A percentile compares a stretch with the other conserved stretches of the same genome.
Evolutionary conservation across 208 protist species (phyloP).

Genomic region (Trypanosomatidae sp.): DNA sequence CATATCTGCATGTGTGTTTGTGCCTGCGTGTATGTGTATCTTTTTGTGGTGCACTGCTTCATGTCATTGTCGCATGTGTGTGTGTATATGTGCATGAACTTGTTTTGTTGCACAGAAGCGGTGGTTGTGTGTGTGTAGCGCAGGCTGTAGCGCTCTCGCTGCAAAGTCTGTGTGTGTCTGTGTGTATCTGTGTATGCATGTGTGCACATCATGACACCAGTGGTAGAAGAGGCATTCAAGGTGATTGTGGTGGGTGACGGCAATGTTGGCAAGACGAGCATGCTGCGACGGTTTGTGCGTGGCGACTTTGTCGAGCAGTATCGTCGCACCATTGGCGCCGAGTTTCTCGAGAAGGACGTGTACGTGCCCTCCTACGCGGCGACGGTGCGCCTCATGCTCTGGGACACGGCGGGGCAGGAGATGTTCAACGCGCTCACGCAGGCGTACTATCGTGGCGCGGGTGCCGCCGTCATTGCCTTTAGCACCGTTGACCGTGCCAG

Average conservation of each 20-base stretch:
- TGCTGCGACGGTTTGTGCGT: conserved; percentile 86
- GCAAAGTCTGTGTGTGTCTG: neutral
- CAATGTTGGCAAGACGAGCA: conserved; percentile 89
- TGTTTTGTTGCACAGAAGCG: no score
- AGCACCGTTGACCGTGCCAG: conserved; percentile 84
- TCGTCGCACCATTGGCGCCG: conserved; percentile 85
- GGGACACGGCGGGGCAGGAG: conserved; percentile 93
- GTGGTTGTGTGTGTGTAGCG: no score
- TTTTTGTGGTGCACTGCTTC: no score
- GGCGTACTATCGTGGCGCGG: conserved; percentile 87
- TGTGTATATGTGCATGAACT: no score
- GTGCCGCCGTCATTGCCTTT: conserved; percentile 81
- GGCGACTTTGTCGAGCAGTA: conserved; percentile 88
- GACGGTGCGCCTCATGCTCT: conserved; percentile 86
- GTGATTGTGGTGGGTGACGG: conserved; percentile 93
- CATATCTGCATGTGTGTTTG: no score
- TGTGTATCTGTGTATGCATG: neutral
- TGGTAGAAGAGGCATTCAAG: conserved; percentile 73
- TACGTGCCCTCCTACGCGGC: conserved; percentile 37
- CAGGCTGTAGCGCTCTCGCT: no score
- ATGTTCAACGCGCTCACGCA: conserved; percentile 88
- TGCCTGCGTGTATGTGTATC: no score
- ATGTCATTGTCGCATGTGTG: no score
- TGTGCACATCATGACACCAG: neutral
- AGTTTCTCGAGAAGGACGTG: conserved; percentile 90